Evolutionary conservation across 306 rosid species (phyloP), one percentile per base, ranked within the genome.

Genomic region (Gillenia trifoliata): DNA sequence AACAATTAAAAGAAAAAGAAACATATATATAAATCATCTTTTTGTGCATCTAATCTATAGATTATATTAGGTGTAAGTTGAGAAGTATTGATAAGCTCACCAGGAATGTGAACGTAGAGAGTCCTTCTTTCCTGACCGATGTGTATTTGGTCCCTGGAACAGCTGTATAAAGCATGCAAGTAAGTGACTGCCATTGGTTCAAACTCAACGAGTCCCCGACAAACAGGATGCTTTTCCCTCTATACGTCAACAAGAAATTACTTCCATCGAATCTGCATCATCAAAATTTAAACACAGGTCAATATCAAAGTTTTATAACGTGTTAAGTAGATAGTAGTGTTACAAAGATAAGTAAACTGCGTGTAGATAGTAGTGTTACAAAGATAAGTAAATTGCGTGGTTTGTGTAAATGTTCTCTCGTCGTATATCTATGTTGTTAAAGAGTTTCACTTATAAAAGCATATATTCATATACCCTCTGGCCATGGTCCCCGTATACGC

Each of bases 191-290:
- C 82, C 88, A 85, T 7, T 85, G 88, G 40, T 85, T 85, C 75
- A 85, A 72, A 76, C 88, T 82, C 86, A 85, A 81, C 0, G 86
- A 85, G 64, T 85, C 86, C 61, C 88, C 86, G 2, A 85, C 77
- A 40, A 85, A 85, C 86, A 82, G 75, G 20, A 85, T 43, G 52
- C 31, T 79, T 66, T 76, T 79, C 40, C 86, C 84, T 55, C 33
- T 79, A 8, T 78, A 77, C 28, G 73, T 45, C 62, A 22, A 56
- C 78, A 85, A 41, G 30, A 85, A 64, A 36, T 60, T 68, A 68
- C 28, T 13, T 5, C 88, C 86, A 25, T 82, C 9, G 61, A 85
- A 85, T 57, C 88, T 85, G 68, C 71, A 66, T 11, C 62, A 52
- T 60, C 28, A 69, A 29, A 75, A 4, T 7, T 13, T 8, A 3